Evolutionary conservation across 2,329 filamentous ascomycete genomes (phyloP).

Genomic region (Epichloe sp.): DNA sequence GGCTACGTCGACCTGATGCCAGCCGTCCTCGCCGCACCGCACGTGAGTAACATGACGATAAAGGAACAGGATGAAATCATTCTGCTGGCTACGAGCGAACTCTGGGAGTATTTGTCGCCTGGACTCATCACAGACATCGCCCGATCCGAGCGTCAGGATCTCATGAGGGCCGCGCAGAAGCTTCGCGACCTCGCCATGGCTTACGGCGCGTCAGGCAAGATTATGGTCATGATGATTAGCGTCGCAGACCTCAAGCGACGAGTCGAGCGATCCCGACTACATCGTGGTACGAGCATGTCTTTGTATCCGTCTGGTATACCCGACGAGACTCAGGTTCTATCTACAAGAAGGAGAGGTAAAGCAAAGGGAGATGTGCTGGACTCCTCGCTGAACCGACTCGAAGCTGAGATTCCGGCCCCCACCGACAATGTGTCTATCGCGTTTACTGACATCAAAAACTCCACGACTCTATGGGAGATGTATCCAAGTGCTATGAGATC

Average conservation of each 20-base stretch:
- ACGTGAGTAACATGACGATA: slow-evolving; percentile 65
- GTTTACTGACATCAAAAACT: slow-evolving; percentile 99
- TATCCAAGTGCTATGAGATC: slow-evolving; percentile 92
- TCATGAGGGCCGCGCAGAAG: slow-evolving; percentile 93
- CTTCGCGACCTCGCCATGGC: slow-evolving; percentile 89
- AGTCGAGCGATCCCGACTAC: slow-evolving; percentile 55
- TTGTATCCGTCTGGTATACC: slow-evolving; percentile 64
- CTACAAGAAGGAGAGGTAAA: slow-evolving; percentile 51
- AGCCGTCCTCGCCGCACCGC: slow-evolving; percentile 79
- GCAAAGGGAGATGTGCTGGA: slow-evolving; percentile 57
- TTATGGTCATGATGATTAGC: slow-evolving; percentile 98
- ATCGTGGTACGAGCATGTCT: slow-evolving; percentile 73
- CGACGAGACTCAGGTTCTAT: slow-evolving; percentile 54
- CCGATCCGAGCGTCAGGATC: slow-evolving; percentile 69
- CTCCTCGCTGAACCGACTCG: slow-evolving; percentile 74
- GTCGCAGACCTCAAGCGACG: slow-evolving; percentile 82
- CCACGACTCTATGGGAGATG: slow-evolving; percentile 89
- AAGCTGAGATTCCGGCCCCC: slow-evolving; percentile 82
- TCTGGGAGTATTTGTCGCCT: slow-evolving; percentile 89
- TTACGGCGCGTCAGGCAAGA: slow-evolving; percentile 85
- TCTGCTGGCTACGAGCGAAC: slow-evolving; percentile 75
- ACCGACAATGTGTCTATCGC: slow-evolving; percentile 85
- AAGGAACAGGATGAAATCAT: slow-evolving; percentile 89
- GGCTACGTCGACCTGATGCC: slow-evolving; percentile 90
- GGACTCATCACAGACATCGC: slow-evolving; percentile 88